phyloP scores from a whole-genome alignment of 805 yeast genomes.

The Nakazawaea ambrosiae region DNA sequence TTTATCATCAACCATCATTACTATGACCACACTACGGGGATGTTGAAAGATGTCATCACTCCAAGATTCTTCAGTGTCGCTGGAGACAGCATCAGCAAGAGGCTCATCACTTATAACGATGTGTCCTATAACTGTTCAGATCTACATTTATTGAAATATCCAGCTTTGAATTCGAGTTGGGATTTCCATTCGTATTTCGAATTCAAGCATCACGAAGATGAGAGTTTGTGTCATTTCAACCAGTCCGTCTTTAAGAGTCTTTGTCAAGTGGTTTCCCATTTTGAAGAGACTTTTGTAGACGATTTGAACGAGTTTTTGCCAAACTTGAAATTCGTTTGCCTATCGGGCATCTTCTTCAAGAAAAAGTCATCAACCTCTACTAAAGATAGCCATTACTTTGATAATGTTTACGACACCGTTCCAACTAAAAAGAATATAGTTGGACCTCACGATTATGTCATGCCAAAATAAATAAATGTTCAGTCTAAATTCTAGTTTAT shows the following conservation, averaged over 20 bases:
- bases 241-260: conserved; percentile 34
- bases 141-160: conserved; percentile 21
- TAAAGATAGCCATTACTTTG: conserved; percentile 12
- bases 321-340: conserved; percentile 21
- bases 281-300: conserved; percentile 34
- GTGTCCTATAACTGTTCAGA: conserved; percentile 21
- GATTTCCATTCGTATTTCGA: conserved; percentile 40
- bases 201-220: conserved; percentile 31
- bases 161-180: conserved; percentile 34
- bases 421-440: conserved; percentile 5
- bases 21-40: conserved; percentile 36
- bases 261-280: conserved; percentile 37
- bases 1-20: conserved; percentile 60
- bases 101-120: conserved; percentile 21
- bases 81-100: conserved; percentile 33
- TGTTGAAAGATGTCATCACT: conserved; percentile 54
- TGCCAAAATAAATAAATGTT: too few relatives aligned
- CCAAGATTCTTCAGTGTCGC: conserved; percentile 49
- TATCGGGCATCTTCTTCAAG: conserved; percentile 37
- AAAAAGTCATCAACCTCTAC: conserved; percentile 4
- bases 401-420: conserved; percentile 15
- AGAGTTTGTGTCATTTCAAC: conserved; percentile 33
- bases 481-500: too few relatives aligned
- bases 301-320: conserved; percentile 28
- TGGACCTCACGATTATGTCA: conserved; percentile 11